These are phyloP conservation scores for Papilionanthe hybrid DNA, from an alignment of 116 monocot genomes.

Conservation along the genomic window DNA sequence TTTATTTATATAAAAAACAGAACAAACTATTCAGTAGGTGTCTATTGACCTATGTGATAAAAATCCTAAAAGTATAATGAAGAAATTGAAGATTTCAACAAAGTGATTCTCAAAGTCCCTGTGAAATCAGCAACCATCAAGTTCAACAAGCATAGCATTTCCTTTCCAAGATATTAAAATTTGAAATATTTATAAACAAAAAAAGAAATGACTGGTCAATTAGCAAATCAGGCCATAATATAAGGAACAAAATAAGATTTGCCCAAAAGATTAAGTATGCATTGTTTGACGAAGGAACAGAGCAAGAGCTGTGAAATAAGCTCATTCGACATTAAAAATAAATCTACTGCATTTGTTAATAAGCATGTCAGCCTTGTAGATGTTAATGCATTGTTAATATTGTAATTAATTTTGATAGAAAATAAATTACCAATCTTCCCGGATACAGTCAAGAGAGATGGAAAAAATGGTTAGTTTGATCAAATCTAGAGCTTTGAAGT, in stretches of 20 bases:
- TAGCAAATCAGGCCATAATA: neutral
- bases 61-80: too few relatives aligned
- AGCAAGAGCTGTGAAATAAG: neutral
- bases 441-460: neutral
- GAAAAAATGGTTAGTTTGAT: neutral
- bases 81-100: too few relatives aligned
- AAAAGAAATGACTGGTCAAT: neutral
- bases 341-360: neutral
- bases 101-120: too few relatives aligned
- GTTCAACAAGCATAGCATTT: too few relatives aligned
- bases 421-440: neutral
- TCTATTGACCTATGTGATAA: too few relatives aligned
- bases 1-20: too few relatives aligned
- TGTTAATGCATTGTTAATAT: neutral
- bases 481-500: slow-evolving; percentile 17
- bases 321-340: neutral
- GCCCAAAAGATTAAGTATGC: neutral
- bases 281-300: too few relatives aligned
- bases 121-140: too few relatives aligned
- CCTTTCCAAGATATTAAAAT: too few relatives aligned
- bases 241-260: neutral
- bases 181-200: too few relatives aligned
- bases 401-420: neutral
- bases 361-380: neutral
- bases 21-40: too few relatives aligned